Conservation (phyloP, 192 early-diverging fungal genomes). For the Podila epigama region DNA sequence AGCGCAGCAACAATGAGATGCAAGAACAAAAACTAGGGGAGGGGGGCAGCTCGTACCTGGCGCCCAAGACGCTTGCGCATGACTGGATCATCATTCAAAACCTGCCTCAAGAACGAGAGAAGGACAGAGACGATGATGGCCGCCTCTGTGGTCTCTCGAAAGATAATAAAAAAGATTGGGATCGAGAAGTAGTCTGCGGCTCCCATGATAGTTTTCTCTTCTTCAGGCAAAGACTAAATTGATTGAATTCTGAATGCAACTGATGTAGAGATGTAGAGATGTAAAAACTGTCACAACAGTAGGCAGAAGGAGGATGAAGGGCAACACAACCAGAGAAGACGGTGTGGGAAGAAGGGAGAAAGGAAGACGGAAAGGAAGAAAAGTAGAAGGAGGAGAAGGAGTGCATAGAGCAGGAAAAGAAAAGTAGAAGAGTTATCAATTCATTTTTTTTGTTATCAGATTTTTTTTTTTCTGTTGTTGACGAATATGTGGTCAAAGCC, state of each 20-base stretch:
- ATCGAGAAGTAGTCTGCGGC: slow-evolving; percentile 47
- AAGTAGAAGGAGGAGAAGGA: background rate
- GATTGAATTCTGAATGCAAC: background rate
- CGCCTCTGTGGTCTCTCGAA: slow-evolving; percentile 87
- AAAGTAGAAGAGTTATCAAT: background rate
- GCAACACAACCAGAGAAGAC: background rate
- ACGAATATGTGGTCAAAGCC: no score
- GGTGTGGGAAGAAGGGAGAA: no score
- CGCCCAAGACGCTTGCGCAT: slow-evolving; percentile 29
- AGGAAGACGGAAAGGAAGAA: background rate
- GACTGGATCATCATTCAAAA: slow-evolving; percentile 10
- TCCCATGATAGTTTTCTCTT: background rate
- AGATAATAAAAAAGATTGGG: slow-evolving; percentile 77
- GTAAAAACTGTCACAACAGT: background rate
- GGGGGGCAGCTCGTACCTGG: slow-evolving; percentile 33
- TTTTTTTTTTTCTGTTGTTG: no score
- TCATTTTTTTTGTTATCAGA: background rate
- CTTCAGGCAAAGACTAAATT: no score
- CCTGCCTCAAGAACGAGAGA: slow-evolving; percentile 67
- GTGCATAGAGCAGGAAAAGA: background rate
- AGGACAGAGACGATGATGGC: slow-evolving; percentile 88
- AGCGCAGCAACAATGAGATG: background rate
- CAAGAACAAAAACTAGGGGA: no score
- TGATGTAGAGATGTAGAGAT: background rate
- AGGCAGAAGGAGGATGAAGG: background rate